phyloP scores from a whole-genome alignment of 2,329 filamentous ascomycete species.

The Neoarthrinium moseri region DNA sequence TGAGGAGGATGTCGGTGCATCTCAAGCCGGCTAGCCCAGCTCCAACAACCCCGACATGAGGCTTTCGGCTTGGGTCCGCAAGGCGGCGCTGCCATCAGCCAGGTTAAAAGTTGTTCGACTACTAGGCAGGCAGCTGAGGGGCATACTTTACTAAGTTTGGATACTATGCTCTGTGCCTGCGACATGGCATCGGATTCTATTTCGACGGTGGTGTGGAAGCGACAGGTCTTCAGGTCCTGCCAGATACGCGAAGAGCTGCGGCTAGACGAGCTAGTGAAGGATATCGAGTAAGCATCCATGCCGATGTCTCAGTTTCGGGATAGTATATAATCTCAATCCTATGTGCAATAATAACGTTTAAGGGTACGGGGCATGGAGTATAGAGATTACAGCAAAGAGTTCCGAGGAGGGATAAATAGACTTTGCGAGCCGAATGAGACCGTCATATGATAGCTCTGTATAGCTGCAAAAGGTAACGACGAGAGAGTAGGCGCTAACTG shows the following conservation, averaged over 20 bases:
- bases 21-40: conserved; percentile 70
- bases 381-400: no score
- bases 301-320: conserved; percentile 9
- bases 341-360: not conserved
- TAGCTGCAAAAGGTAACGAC: no score
- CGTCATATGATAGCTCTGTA: no score
- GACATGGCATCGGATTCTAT: conserved; percentile 29
- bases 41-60: conserved; percentile 66
- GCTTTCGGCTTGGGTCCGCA: conserved; percentile 29
- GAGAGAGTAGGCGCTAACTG: no score
- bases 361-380: not conserved
- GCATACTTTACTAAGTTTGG: conserved; percentile 34
- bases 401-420: no score
- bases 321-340: not conserved
- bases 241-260: conserved; percentile 47
- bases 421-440: no score
- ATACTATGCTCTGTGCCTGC: conserved; percentile 29
- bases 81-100: conserved; percentile 20
- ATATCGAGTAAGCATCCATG: conserved; percentile 55
- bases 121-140: conserved; percentile 7
- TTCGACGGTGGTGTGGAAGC: conserved; percentile 32
- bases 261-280: conserved; percentile 41
- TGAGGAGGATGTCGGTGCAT: conserved; percentile 66
- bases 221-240: conserved; percentile 45
- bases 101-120: not conserved